These are phyloP conservation scores for Zoysia pacifica DNA, from an alignment of 176 grass and related monocot genomes.

Conservation along the genomic window DNA sequence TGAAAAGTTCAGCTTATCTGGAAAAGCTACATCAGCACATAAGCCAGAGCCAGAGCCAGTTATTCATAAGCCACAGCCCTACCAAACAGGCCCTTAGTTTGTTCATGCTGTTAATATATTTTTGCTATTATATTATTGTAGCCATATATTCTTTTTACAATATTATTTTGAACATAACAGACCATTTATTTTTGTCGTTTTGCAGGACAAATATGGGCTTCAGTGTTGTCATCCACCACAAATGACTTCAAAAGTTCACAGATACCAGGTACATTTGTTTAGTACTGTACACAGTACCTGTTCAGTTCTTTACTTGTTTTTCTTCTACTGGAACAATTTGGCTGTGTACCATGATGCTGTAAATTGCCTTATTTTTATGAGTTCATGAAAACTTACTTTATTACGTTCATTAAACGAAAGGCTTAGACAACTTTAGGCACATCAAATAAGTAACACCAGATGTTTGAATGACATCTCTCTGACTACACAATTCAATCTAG, in stretches of 20 bases:
- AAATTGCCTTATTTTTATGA: no score
- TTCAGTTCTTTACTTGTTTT: neutral
- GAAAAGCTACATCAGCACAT: no score
- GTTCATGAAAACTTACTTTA: no score
- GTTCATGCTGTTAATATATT: conserved; percentile 10
- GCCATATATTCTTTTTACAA: conserved; percentile 6
- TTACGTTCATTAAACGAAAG: no score
- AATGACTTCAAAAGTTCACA: conserved; percentile 65
- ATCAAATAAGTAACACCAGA: neutral
- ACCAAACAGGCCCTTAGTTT: neutral
- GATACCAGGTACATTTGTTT: conserved; percentile 73
- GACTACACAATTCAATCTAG: neutral
- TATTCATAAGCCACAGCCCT: no score
- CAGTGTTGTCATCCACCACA: conserved; percentile 55
- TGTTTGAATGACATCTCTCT: neutral
- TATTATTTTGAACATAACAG: neutral
- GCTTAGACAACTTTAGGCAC: neutral
- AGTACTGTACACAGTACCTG: neutral
- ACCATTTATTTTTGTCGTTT: conserved; percentile 26
- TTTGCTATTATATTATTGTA: neutral
- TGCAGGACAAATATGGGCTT: conserved; percentile 75
- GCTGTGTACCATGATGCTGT: no score
- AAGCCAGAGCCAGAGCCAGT: no score
- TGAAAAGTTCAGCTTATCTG: no score
- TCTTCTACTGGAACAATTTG: no score